Percentiles rank a stretch among this genome's conserved stretches.
Evolutionary conservation across 176 grass and related monocot genomes (phyloP).

Genomic region (Calamus simplicifolius): DNA sequence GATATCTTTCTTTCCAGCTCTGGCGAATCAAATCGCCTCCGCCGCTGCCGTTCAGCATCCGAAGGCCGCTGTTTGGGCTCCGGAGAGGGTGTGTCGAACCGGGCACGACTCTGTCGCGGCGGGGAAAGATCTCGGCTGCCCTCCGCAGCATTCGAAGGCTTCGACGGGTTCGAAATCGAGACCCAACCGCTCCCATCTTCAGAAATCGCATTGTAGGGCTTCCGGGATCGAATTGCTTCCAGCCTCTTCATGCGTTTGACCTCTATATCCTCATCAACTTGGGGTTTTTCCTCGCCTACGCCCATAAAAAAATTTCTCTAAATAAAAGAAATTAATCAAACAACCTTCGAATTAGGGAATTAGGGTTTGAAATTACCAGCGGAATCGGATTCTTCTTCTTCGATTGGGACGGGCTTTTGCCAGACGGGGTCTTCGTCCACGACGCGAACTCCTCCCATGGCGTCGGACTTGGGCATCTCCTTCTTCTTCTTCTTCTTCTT

Average conservation of each 20-base stretch:
- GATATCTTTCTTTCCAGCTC: slow-evolving; percentile 3
- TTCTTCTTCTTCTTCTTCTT: slow-evolving; percentile 75
- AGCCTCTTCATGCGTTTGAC: slow-evolving; percentile 83
- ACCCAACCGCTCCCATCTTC: slow-evolving; percentile 92
- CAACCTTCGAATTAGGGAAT: no score
- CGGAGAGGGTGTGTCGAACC: slow-evolving; percentile 28
- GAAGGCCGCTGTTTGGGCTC: slow-evolving; percentile 1
- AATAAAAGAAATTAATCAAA: no score
- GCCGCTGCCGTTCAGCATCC: slow-evolving; percentile 19
- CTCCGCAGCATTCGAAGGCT: slow-evolving; percentile 1
- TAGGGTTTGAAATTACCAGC: slow-evolving; percentile 22
- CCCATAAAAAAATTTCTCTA: slow-evolving; percentile 1
- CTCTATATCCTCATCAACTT: slow-evolving; percentile 88
- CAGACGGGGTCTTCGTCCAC: slow-evolving; percentile 94
- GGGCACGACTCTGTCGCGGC: slow-evolving; percentile 17
- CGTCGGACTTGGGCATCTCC: slow-evolving; percentile 51
- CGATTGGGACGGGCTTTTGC: slow-evolving; percentile 85
- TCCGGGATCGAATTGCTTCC: slow-evolving; percentile 53
- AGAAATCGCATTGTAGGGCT: slow-evolving; percentile 62
- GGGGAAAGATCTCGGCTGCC: slow-evolving; percentile 16
- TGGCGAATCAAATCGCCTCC: slow-evolving; percentile 22
- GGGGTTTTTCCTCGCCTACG: slow-evolving; percentile 62
- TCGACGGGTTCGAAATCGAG: slow-evolving; percentile 11
- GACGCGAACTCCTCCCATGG: slow-evolving; percentile 51
- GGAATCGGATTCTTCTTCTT: slow-evolving; percentile 49